Conservation (phyloP, 495 filamentous ascomycete genomes). For the Xylaria venustula region DNA sequence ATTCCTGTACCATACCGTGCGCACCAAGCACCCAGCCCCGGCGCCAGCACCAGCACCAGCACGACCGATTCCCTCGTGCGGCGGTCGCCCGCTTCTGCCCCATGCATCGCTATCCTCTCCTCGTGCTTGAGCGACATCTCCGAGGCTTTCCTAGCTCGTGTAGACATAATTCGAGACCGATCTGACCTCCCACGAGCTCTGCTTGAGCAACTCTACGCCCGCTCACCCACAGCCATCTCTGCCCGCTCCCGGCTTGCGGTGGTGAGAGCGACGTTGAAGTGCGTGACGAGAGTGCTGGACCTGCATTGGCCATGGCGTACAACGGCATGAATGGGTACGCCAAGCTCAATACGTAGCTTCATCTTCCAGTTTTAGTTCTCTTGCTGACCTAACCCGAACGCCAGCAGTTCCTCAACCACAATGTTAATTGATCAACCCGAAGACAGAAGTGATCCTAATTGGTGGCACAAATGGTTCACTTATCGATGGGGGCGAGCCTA, state of each 20-base stretch:
- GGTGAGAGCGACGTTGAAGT: not conserved
- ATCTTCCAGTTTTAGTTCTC: not conserved
- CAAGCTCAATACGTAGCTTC: not conserved
- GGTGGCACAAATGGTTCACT: slow-evolving; percentile 15
- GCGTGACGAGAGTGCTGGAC: not conserved
- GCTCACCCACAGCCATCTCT: not conserved
- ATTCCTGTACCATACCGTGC: not conserved
- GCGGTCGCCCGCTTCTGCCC: slow-evolving; percentile 9
- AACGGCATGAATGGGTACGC: slow-evolving; percentile 12
- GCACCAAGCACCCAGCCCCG: too few species aligned
- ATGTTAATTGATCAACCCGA: slow-evolving; percentile 2
- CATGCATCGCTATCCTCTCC: slow-evolving; percentile 12
- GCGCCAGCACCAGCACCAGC: too few species aligned
- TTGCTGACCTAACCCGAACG: not conserved
- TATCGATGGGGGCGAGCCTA: slow-evolving; percentile 10
- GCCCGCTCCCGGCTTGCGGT: not conserved
- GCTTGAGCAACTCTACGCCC: not conserved
- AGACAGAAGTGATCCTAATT: not conserved
- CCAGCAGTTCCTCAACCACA: slow-evolving; percentile 3
- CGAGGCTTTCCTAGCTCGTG: slow-evolving; percentile 8
- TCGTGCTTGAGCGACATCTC: slow-evolving; percentile 6
- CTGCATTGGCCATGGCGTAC: slow-evolving; percentile 8
- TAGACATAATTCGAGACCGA: not conserved
- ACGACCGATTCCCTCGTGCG: not conserved
- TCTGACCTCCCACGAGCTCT: slow-evolving; percentile 4